A percentile compares a stretch with the other conserved stretches of the same genome.
Conservation (phyloP, 192 early-diverging fungal species). For the Neocallimastix lanati region DNA sequence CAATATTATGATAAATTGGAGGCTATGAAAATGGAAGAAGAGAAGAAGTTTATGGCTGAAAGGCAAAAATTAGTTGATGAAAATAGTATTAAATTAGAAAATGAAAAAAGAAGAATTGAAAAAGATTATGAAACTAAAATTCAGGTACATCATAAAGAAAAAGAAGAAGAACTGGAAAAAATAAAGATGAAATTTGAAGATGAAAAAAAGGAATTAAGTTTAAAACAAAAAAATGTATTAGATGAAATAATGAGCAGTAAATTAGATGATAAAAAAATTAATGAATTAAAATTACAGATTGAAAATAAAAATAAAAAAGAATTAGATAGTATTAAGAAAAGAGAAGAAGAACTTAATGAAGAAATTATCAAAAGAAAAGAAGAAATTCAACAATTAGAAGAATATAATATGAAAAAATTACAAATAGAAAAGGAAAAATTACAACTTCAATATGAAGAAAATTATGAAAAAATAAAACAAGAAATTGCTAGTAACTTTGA, state of each 20-base stretch:
- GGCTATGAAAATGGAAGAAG: not conserved
- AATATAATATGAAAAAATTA: conserved; percentile 1
- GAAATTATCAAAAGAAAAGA: not conserved
- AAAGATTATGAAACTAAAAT: not conserved
- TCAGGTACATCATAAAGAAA: not conserved
- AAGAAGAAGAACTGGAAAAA: not conserved
- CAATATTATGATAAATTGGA: not conserved
- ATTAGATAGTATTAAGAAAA: conserved; percentile 1
- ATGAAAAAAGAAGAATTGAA: not conserved
- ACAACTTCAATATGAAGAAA: not conserved
- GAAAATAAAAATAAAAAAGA: conserved; percentile 1
- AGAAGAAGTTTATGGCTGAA: not conserved
- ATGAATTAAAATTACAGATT: conserved; percentile 1
- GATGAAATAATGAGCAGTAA: not conserved
- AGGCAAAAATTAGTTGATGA: not conserved
- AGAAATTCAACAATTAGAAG: conserved; percentile 1
- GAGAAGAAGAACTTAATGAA: conserved; percentile 1
- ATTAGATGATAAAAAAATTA: conserved; percentile 2
- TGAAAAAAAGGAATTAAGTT: not conserved
- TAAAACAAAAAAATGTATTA: not conserved
- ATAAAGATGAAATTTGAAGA: not conserved
- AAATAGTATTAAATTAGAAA: not conserved
- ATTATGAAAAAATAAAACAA: conserved; percentile 4
- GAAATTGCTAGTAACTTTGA: conserved; percentile 1
- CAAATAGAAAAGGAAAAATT: conserved; percentile 1